Percentiles rank a stretch among this genome's conserved stretches.
Conservation (phyloP, 2,329 filamentous ascomycete genomes). For the Escovopsis sp. region DNA sequence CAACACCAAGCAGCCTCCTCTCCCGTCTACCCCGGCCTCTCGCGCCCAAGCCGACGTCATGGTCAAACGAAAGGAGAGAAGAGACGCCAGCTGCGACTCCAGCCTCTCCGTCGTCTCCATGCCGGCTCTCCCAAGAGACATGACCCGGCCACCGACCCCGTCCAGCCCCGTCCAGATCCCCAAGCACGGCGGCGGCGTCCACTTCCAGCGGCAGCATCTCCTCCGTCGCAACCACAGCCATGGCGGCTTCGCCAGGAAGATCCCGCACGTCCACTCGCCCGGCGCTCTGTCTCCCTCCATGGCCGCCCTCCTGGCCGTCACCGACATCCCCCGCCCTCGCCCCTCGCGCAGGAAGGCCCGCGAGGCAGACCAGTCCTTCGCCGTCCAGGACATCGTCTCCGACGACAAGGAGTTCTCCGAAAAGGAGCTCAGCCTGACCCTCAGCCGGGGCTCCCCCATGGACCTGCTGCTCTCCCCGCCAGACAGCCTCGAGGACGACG, state of each 20-base stretch:
- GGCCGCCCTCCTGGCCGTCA: constrained; percentile 46
- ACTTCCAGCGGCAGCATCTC: constrained; percentile 18
- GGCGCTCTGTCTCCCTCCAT: constrained; percentile 44
- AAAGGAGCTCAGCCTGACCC: constrained; percentile 41
- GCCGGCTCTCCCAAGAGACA: constrained; percentile 14
- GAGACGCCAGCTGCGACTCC: constrained; percentile 10
- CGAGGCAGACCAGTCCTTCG: constrained; percentile 22
- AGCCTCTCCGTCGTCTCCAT: constrained; percentile 14
- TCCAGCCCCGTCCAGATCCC: constrained; percentile 44
- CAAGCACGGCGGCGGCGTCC: constrained; percentile 21
- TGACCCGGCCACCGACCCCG: constrained; percentile 18
- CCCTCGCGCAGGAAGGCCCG: constrained; percentile 22
- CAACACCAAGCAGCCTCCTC: constrained; percentile 6
- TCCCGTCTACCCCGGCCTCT: constrained; percentile 5
- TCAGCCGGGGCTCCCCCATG: constrained; percentile 36
- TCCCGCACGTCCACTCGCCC: constrained; percentile 32
- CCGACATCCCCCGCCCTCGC: constrained; percentile 39
- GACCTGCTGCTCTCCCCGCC: constrained; percentile 46
- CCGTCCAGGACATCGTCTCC: constrained; percentile 41
- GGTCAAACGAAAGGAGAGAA: constrained; percentile 20
- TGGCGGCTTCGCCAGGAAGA: constrained; percentile 15
- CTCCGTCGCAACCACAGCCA: constrained; percentile 24
- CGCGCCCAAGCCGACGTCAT: constrained; percentile 16
- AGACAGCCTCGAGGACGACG: constrained; percentile 38
- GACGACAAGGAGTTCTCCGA: constrained; percentile 36